These are phyloP conservation scores for Salvia rosmarinus DNA, from an alignment of 257 asterid species.

Conservation along the genomic window DNA sequence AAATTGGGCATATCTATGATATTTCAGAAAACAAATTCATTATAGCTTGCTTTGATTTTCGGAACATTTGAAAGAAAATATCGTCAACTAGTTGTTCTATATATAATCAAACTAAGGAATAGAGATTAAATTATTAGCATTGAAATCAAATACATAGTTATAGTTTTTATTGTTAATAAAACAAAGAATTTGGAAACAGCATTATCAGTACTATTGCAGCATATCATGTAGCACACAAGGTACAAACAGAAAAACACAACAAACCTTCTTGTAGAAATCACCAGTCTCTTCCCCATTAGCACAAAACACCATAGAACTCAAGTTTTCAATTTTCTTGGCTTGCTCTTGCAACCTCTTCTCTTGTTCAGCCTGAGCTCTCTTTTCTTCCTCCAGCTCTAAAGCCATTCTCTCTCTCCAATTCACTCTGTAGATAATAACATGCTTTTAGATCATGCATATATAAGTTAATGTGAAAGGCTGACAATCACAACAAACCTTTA, in stretches of 20 bases:
- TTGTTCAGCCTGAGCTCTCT: slow-evolving; percentile 92
- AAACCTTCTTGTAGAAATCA: slow-evolving; percentile 67
- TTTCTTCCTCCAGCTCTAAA: slow-evolving; percentile 91
- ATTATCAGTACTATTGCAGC: slow-evolving; percentile 15
- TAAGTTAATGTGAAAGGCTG: slow-evolving; percentile 24
- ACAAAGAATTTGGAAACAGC: slow-evolving; percentile 6
- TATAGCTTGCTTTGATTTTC: slow-evolving; percentile 4
- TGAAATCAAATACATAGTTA: slow-evolving; percentile 2
- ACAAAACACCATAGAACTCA: slow-evolving; percentile 91
- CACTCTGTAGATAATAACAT: slow-evolving; percentile 57
- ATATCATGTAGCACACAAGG: neutral
- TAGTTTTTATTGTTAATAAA: neutral
- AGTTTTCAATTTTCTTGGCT: slow-evolving; percentile 84
- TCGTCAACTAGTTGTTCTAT: neutral
- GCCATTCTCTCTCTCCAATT: slow-evolving; percentile 96
- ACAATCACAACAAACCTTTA: slow-evolving; percentile 61
- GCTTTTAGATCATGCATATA: slow-evolving; percentile 15
- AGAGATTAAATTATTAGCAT: neutral
- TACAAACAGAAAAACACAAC: slow-evolving; percentile 29
- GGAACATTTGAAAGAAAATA: neutral
- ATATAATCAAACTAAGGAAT: neutral
- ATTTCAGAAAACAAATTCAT: neutral
- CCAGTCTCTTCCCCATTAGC: slow-evolving; percentile 65
- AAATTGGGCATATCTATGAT: slow-evolving; percentile 20
- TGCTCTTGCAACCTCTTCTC: slow-evolving; percentile 89